phyloP scores from a whole-genome alignment of 192 early-diverging fungal species.

The Umbelopsis ramanniana region DNA sequence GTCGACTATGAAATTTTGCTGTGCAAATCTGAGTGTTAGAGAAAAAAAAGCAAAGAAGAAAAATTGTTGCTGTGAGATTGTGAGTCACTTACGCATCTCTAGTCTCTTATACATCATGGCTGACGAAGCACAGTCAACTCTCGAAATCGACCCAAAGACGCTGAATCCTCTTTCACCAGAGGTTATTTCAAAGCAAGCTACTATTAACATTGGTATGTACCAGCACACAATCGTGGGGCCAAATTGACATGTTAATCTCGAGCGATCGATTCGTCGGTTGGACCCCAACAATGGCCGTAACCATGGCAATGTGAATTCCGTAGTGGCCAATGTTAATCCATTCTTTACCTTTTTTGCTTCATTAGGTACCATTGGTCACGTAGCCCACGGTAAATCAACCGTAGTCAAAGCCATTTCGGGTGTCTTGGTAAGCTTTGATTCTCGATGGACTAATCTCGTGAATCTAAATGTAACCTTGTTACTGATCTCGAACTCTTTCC shows the following conservation, averaged over 20 bases:
- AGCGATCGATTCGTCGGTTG: too few species aligned
- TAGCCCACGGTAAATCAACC: conserved; percentile 99
- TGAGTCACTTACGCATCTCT: conserved; percentile 18
- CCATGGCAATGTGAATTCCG: too few species aligned
- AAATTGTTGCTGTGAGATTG: conserved; percentile 7
- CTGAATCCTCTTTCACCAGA: conserved; percentile 87
- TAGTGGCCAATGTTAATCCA: not conserved
- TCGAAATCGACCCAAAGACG: conserved; percentile 42
- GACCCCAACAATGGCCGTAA: not conserved
- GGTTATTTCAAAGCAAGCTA: conserved; percentile 97
- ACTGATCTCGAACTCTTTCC: not conserved
- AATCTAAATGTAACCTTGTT: not conserved
- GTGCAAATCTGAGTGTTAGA: not conserved
- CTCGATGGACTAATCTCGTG: not conserved
- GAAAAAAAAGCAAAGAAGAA: conserved; percentile 16
- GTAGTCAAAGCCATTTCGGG: conserved; percentile 99
- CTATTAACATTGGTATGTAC: conserved; percentile 95
- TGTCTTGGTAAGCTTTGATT: conserved; percentile 65
- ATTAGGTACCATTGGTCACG: conserved; percentile 97
- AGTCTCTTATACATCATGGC: conserved; percentile 25
- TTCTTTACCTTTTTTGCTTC: not conserved
- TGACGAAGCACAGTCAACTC: conserved; percentile 16
- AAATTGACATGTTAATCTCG: not conserved
- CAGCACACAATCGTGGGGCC: not conserved
- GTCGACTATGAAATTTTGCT: not conserved